Conservation (phyloP, 2,329 filamentous ascomycete genomes). For the Graphiopsis chlorocephala region DNA sequence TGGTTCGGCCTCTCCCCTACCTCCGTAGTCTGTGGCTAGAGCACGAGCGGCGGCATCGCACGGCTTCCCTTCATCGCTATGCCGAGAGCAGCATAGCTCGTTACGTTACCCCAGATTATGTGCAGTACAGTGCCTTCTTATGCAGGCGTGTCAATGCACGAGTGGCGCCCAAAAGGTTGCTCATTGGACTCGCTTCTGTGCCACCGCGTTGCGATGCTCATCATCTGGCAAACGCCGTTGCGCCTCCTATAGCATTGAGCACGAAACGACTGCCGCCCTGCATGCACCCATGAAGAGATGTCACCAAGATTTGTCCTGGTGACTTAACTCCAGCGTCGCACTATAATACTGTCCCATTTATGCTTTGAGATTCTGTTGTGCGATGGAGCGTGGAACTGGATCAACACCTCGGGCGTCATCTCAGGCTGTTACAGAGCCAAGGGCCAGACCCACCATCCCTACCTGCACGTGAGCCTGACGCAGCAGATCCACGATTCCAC, state of each 20-base stretch:
- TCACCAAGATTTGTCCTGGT: constrained; percentile 4
- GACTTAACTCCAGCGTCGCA: not conserved
- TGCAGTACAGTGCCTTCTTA: not conserved
- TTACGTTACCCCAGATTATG: constrained; percentile 15
- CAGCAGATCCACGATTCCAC: not conserved
- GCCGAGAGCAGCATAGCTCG: not conserved
- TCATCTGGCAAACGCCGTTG: constrained; percentile 13
- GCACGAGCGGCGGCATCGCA: constrained; percentile 10
- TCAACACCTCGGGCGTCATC: constrained; percentile 9
- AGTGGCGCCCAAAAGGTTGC: not conserved
- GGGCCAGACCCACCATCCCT: constrained; percentile 8
- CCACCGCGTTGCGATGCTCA: constrained; percentile 10
- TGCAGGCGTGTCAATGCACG: constrained; percentile 12
- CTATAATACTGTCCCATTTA: not conserved
- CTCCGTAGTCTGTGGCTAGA: constrained; percentile 1
- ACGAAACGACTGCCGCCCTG: constrained; percentile 3
- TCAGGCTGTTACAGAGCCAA: not conserved
- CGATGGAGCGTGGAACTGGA: not conserved
- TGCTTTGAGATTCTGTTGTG: not conserved
- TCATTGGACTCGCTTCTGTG: constrained; percentile 13
- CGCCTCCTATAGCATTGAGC: not conserved
- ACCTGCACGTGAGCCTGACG: constrained; percentile 16
- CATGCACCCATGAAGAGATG: constrained; percentile 13
- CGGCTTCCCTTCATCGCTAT: constrained; percentile 12
- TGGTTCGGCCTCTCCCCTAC: not conserved